Evolutionary conservation across 805 yeast genomes (phyloP).

Genomic region (Metschnikowia cubensis): DNA sequence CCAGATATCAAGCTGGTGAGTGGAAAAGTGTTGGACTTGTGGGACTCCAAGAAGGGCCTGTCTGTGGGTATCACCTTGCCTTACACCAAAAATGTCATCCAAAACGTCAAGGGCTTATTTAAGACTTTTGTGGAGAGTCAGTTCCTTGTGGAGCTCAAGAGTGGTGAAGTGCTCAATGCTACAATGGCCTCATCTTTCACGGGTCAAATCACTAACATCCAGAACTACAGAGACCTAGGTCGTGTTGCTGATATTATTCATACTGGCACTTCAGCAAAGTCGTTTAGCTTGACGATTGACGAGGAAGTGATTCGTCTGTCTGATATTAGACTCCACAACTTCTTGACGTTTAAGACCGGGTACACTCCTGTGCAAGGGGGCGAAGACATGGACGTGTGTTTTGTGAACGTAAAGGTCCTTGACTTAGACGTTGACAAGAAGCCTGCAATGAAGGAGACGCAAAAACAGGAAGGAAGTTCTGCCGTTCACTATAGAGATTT

Average conservation of each 20-base stretch:
- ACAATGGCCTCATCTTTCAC: slow-evolving; percentile 25
- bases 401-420: slow-evolving; percentile 20
- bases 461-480: slow-evolving; percentile 45
- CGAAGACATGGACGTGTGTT: slow-evolving; percentile 23
- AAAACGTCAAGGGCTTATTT: slow-evolving; percentile 36
- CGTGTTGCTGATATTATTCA: slow-evolving; percentile 33
- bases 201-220: slow-evolving; percentile 37
- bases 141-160: slow-evolving; percentile 32
- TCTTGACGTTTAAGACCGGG: slow-evolving; percentile 24
- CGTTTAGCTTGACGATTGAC: slow-evolving; percentile 23
- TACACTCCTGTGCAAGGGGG: slow-evolving; percentile 19
- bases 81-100: slow-evolving; percentile 31
- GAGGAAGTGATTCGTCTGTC: slow-evolving; percentile 13
- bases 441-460: slow-evolving; percentile 21
- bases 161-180: slow-evolving; percentile 34
- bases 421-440: slow-evolving; percentile 17
- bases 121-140: slow-evolving; percentile 30
- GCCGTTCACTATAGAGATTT: slow-evolving; percentile 37
- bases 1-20: slow-evolving; percentile 31
- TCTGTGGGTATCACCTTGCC: slow-evolving; percentile 37
- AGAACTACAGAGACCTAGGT: slow-evolving; percentile 37
- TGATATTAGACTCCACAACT: slow-evolving; percentile 23
- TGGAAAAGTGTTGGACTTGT: slow-evolving; percentile 34
- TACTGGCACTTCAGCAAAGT: slow-evolving; percentile 18
- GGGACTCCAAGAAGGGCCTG: slow-evolving; percentile 21